phyloP scores from a whole-genome alignment of 2,329 filamentous ascomycete genomes.

The Conoideocrella luteorostrata region DNA sequence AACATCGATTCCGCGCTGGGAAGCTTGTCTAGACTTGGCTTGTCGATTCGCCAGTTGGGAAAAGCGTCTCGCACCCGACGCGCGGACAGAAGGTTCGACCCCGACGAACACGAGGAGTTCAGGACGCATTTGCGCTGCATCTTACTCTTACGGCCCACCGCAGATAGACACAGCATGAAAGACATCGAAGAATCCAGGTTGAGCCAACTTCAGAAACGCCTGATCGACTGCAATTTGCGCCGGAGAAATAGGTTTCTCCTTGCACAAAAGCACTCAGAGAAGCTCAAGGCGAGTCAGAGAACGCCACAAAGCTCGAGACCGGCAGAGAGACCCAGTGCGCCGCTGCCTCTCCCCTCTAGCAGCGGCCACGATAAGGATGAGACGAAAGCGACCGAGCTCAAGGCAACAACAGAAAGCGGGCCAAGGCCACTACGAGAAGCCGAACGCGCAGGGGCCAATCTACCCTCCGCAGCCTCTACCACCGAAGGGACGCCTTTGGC shows the following conservation, averaged over 20 bases:
- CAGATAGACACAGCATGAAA: neutral
- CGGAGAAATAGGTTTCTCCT: neutral
- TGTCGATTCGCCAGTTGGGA: constrained; percentile 8
- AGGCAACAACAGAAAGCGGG: too few relatives aligned
- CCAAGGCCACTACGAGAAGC: neutral
- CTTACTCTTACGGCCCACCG: neutral
- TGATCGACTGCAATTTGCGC: neutral
- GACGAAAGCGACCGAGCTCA: too few relatives aligned
- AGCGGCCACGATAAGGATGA: neutral
- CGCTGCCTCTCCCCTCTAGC: neutral
- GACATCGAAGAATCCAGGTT: neutral
- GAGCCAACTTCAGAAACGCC: neutral
- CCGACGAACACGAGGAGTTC: neutral
- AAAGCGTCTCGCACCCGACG: constrained; percentile 1
- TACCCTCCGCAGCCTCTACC: neutral
- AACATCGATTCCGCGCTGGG: neutral
- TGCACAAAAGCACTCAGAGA: neutral
- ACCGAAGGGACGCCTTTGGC: neutral
- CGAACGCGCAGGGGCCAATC: neutral
- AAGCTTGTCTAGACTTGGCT: neutral
- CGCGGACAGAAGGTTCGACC: constrained; percentile 1
- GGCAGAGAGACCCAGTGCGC: neutral
- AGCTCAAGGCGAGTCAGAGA: neutral
- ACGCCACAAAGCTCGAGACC: neutral
- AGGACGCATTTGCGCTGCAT: neutral